Base-by-base conservation (phyloP, 169 alveolate species). In the Plasmodium gaboni region DNA sequence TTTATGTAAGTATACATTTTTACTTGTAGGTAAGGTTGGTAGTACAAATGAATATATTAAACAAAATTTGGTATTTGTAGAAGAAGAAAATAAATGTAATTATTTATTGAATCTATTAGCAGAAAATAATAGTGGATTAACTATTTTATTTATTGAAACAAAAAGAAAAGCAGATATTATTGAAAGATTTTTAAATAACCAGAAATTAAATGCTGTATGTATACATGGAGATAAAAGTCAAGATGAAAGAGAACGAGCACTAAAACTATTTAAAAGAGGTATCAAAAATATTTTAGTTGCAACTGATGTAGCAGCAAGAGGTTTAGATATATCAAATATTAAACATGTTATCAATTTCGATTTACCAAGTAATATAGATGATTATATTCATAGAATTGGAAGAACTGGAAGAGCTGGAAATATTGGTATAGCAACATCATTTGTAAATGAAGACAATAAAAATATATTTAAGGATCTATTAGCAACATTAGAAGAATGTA, bases 321-420 rank as follows among this genome's bases (percentile, higher is more conserved):
- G 99, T 0, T 91, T 98, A 24, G 99, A 99, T 89, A 98, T 99
- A 63, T 98, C 98, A 12, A 96, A 98, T 87, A 98, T 98, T 53
- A 96, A 97, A 32, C 98, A 95, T 73, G 99, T 98, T 19, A 96
- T 99, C 42, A 97, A 98, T 94, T 97, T 96, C 80, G 99, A 98
- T 92, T 95, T 98, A 51, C 99, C 99, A 13, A 94, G 97, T 68
- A 97, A 98, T 89, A 96, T 95, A 17, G 98, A 97, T 88, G 98
- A 96, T 80, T 98, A 98, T 93, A 98, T 98, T 44, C 99, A 98
- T 93, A 86, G 98, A 71, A 98, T 98, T 57, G 99, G 99, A 32
- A 96, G 99, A 91, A 98, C 99, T 10, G 99, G 99, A 8, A 94
- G 99, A 71, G 99, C 99, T 13, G 99, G 99, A n/a, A 97, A 97